Percentiles rank a stretch among this genome's conserved stretches.
These are phyloP conservation scores for Lipomyces sp. DNA, from an alignment of 805 yeast genomes.

Conservation along the genomic window DNA sequence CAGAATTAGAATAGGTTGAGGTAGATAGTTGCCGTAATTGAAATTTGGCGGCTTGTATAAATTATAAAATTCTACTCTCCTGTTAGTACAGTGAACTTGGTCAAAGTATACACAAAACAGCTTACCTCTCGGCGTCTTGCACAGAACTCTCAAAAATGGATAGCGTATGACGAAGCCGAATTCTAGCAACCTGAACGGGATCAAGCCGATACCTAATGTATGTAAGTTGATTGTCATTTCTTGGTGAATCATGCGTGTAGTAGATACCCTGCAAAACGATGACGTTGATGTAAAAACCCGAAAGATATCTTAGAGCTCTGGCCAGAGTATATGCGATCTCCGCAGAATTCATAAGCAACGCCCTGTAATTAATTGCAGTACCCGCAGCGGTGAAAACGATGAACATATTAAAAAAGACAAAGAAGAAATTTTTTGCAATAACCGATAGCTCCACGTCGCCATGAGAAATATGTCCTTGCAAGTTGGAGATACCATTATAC, in stretches of 20 bases:
- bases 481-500: constrained; percentile 77
- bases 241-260: not conserved
- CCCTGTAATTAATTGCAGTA: constrained; percentile 81
- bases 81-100: not conserved
- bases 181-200: constrained; percentile 83
- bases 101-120: not conserved
- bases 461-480: constrained; percentile 88
- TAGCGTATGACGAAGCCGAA: constrained; percentile 77
- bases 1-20: constrained; percentile 85
- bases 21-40: constrained; percentile 87
- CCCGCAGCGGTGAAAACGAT: constrained; percentile 93
- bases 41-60: constrained; percentile 87
- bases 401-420: constrained; percentile 90
- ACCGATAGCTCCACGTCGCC: constrained; percentile 91
- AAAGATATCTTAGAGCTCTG: constrained; percentile 73
- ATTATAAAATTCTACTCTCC: constrained; percentile 58
- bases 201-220: constrained; percentile 64
- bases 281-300: constrained; percentile 88
- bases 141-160: constrained; percentile 65
- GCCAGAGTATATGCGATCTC: constrained; percentile 87
- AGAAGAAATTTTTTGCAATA: constrained; percentile 91
- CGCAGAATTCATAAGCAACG: constrained; percentile 83
- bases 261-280: constrained; percentile 66
- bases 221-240: not conserved
- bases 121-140: constrained; percentile 71